Conservation (phyloP, 495 filamentous ascomycete species). For the Aspergillus conjunctus region DNA sequence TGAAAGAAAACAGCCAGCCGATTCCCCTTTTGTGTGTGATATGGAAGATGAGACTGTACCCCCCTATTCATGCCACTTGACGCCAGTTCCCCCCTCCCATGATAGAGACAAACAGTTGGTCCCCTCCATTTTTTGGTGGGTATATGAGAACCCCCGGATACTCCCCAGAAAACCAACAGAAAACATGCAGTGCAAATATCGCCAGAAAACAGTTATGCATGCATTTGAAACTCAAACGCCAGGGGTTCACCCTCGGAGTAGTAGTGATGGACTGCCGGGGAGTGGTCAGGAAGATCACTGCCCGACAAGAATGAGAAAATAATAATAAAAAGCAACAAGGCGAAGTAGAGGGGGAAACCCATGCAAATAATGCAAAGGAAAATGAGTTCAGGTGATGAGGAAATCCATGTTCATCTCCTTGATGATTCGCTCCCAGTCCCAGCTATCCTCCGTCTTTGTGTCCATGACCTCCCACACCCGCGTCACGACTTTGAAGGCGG, state of each 20-base stretch:
- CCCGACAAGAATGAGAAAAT: background rate
- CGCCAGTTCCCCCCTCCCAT: background rate
- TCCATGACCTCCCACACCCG: slow-evolving; percentile 85
- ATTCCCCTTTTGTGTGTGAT: slow-evolving; percentile 2
- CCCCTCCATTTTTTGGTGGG: slow-evolving; percentile 3
- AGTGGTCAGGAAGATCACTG: background rate
- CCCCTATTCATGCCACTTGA: slow-evolving; percentile 5
- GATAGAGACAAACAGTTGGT: background rate
- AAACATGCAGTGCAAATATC: slow-evolving; percentile 1
- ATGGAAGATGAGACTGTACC: slow-evolving; percentile 2
- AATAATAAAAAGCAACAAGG: background rate
- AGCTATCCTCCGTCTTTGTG: slow-evolving; percentile 67
- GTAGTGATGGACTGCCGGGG: background rate
- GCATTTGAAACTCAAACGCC: slow-evolving; percentile 10
- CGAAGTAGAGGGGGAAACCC: slow-evolving; percentile 5
- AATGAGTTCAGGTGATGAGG: slow-evolving; percentile 59
- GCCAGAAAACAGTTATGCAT: slow-evolving; percentile 4
- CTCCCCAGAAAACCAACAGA: slow-evolving; percentile 8
- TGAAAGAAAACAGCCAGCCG: slow-evolving; percentile 3
- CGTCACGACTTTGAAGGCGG: slow-evolving; percentile 73
- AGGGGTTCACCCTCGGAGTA: background rate
- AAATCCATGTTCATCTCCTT: slow-evolving; percentile 79
- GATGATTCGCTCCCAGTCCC: slow-evolving; percentile 91
- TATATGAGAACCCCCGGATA: background rate
- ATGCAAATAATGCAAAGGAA: slow-evolving; percentile 21